phyloP scores from a whole-genome alignment of 148 eudicot species.

The Rhododendron molle region DNA sequence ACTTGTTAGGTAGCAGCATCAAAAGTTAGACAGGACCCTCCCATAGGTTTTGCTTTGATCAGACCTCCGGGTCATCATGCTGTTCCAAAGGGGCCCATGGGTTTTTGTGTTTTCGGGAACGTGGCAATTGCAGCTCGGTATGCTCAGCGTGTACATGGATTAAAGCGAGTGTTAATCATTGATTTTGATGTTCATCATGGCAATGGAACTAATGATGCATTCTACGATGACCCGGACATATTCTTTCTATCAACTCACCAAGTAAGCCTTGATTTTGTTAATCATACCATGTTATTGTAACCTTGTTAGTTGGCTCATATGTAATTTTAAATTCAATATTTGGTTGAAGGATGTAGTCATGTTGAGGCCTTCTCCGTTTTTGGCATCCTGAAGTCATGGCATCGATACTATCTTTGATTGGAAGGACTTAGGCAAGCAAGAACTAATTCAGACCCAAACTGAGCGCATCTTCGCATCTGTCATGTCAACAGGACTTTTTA shows the following conservation, averaged over 20 bases:
- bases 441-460: not conserved
- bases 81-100: conserved; percentile 93
- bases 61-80: conserved; percentile 99
- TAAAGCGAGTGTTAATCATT: conserved; percentile 83
- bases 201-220: conserved; percentile 92
- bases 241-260: conserved; percentile 94
- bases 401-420: not conserved
- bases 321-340: not conserved
- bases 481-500: not conserved
- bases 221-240: conserved; percentile 88
- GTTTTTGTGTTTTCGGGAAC: conserved; percentile 93
- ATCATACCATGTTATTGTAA: not conserved
- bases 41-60: conserved; percentile 78
- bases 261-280: conserved; percentile 34
- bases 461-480: not conserved
- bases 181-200: conserved; percentile 99
- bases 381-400: not conserved
- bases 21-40: conserved; percentile 46
- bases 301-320: conserved; percentile 4
- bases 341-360: not conserved
- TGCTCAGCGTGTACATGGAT: conserved; percentile 79
- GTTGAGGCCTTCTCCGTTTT: not conserved
- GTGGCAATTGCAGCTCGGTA: conserved; percentile 92
- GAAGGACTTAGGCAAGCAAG: not conserved
- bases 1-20: conserved; percentile 74